Evolutionary conservation across 345 rosid species (phyloP).

Genomic region (Brassica rapa): DNA sequence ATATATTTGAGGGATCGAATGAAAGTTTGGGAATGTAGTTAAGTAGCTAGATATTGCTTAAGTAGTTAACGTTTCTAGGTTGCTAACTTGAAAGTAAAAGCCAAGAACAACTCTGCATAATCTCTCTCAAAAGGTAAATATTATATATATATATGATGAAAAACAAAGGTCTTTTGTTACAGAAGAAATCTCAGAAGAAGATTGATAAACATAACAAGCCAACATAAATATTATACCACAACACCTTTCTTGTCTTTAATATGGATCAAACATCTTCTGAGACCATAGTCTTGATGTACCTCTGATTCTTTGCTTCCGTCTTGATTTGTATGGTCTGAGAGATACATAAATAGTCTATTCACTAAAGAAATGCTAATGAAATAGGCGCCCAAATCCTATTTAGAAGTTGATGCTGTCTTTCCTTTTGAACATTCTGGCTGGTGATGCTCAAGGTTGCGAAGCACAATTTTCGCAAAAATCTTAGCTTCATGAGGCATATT

Average conservation of each 20-base stretch:
- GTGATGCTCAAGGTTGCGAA: not conserved
- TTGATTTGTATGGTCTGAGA: not conserved
- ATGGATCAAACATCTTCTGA: not conserved
- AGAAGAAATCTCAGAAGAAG: not conserved
- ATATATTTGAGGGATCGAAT: not conserved
- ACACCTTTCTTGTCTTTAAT: not conserved
- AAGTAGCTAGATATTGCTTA: not conserved
- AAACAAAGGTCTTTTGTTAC: not conserved
- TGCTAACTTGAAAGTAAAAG: slow-evolving; percentile 3
- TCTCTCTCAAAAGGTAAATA: slow-evolving; percentile 5
- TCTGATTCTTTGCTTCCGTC: not conserved
- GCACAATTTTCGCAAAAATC: not conserved
- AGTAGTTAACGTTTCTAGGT: not conserved
- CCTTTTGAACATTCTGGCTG: not conserved
- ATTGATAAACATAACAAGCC: not conserved
- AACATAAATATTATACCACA: not conserved
- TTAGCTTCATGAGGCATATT: not conserved
- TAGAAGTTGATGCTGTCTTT: not conserved
- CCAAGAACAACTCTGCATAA: slow-evolving; percentile 11
- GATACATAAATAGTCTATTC: not conserved
- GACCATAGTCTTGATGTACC: not conserved
- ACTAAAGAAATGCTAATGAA: not conserved
- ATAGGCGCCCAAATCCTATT: not conserved
- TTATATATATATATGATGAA: no score
- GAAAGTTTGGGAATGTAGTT: not conserved